Conservation (phyloP, 345 rosid genomes). For the Gossypioides kirkii region DNA sequence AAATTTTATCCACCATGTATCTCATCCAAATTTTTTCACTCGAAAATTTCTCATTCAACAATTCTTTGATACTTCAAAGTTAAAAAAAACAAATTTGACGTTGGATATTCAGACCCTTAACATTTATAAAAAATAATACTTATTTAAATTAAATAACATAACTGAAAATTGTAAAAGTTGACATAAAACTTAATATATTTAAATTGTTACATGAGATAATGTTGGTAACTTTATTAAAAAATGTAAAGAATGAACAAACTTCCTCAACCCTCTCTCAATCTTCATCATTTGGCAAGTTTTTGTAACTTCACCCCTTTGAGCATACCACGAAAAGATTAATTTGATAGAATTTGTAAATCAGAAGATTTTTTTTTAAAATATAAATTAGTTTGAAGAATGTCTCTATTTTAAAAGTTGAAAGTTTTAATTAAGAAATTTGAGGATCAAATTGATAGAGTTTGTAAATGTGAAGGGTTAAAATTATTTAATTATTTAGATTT, state of each 20-base stretch:
- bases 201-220: not conserved
- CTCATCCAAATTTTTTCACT: not conserved
- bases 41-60: not conserved
- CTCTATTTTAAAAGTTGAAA: no score
- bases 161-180: not conserved
- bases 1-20: no score
- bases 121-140: no score
- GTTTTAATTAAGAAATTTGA: no score
- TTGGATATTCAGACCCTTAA: not conserved
- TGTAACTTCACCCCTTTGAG: not conserved
- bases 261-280: not conserved
- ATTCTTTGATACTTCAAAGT: not conserved
- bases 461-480: no score
- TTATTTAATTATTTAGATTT: no score
- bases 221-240: not conserved
- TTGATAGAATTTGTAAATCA: no score
- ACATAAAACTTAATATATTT: not conserved
- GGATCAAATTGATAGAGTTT: no score
- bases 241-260: not conserved
- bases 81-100: not conserved
- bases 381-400: no score
- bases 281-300: no score
- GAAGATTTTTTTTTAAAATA: no score
- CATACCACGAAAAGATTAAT: no score
- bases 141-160: not conserved